Conservation (phyloP, 176 grass and related monocot species). For the Chloris gayana region DNA sequence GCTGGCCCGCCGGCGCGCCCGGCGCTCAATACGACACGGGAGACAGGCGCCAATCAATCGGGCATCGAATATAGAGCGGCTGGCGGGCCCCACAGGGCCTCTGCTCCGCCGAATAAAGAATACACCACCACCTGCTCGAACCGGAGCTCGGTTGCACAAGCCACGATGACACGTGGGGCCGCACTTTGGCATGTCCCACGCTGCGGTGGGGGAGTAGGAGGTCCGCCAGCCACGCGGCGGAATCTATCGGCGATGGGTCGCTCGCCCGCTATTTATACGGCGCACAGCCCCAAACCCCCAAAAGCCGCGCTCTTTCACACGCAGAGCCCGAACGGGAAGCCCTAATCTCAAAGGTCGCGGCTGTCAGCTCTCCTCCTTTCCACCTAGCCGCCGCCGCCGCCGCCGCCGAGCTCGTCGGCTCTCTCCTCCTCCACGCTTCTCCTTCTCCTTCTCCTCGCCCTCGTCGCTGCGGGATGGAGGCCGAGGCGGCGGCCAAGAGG, state of each 20-base stretch:
- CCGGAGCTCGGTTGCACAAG: background rate
- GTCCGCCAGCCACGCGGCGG: background rate
- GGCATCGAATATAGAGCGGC: conserved; percentile 11
- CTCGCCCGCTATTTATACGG: background rate
- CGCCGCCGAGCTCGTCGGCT: conserved; percentile 21
- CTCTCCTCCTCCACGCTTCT: background rate
- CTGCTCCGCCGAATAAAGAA: background rate
- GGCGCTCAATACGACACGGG: too few species aligned
- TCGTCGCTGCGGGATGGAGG: conserved; percentile 37
- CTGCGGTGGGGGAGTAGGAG: accelerated
- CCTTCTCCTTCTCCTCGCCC: background rate
- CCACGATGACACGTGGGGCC: background rate
- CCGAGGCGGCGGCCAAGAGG: conserved; percentile 51
- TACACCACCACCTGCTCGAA: background rate
- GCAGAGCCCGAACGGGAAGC: background rate
- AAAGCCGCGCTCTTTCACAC: conserved; percentile 7
- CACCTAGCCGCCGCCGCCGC: background rate
- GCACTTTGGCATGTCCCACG: accelerated
- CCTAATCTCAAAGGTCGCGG: conserved; percentile 49
- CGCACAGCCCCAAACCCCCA: conserved; percentile 13
- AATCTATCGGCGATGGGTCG: background rate
- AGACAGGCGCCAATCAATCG: background rate
- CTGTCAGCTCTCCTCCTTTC: background rate
- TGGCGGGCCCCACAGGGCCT: background rate
- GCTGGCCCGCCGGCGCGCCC: too few species aligned